These are phyloP conservation scores for Cladosporium phlei DNA, from an alignment of 2,329 filamentous ascomycete species.

Conservation along the genomic window DNA sequence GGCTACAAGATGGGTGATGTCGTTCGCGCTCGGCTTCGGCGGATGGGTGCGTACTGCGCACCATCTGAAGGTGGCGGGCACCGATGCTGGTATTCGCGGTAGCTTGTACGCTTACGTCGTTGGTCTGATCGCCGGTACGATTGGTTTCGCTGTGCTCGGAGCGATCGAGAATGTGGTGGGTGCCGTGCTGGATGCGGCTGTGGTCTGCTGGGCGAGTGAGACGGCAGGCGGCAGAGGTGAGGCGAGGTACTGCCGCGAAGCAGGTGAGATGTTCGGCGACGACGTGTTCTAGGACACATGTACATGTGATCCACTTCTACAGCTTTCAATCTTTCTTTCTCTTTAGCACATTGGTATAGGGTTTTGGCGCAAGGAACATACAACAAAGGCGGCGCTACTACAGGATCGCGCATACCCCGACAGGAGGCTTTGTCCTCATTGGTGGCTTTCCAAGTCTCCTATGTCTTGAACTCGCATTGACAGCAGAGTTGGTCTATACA, in stretches of 20 bases:
- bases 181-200: conserved; percentile 48
- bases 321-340: neutral
- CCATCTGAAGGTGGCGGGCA: conserved; percentile 56
- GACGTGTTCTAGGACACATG: conserved; percentile 14
- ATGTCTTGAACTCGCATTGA: neutral
- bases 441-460: neutral
- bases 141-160: conserved; percentile 84
- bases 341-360: neutral
- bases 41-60: conserved; percentile 95
- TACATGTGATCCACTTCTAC: neutral
- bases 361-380: neutral
- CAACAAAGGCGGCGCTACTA: neutral
- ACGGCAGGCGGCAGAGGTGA: conserved; percentile 56
- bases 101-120: conserved; percentile 94
- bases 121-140: conserved; percentile 84
- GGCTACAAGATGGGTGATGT: conserved; percentile 86
- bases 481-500: neutral
- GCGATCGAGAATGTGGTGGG: conserved; percentile 37
- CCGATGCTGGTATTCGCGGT: conserved; percentile 53
- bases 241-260: conserved; percentile 82
- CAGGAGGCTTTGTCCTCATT: neutral
- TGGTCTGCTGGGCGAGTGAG: conserved; percentile 95
- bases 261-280: conserved; percentile 80
- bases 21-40: conserved; percentile 80
- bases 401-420: conserved; percentile 1